Conservation (phyloP, 2,329 filamentous ascomycete genomes). For the Fusarium sarcochroum region DNA sequence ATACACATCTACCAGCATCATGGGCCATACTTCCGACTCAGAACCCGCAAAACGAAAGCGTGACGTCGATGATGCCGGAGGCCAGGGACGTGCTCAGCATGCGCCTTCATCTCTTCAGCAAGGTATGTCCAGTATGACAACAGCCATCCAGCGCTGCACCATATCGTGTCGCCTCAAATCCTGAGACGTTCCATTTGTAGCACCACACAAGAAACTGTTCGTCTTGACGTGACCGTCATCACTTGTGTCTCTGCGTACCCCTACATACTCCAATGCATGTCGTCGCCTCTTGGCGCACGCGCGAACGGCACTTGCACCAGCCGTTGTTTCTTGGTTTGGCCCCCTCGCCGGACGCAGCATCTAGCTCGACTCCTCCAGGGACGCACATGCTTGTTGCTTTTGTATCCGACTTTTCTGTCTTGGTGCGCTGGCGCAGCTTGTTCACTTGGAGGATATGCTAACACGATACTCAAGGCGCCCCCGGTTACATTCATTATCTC, state of each 20-base stretch:
- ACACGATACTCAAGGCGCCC: constrained; percentile 39
- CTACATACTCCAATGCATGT: constrained; percentile 24
- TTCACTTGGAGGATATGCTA: constrained; percentile 41
- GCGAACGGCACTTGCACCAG: constrained; percentile 20
- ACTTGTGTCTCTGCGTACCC: constrained; percentile 14
- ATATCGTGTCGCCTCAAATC: constrained; percentile 37
- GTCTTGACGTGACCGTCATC: constrained; percentile 10
- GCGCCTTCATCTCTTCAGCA: constrained; percentile 57
- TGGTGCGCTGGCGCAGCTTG: constrained; percentile 37
- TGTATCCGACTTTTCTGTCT: constrained; percentile 41
- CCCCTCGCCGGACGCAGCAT: constrained; percentile 32
- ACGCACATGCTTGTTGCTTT: constrained; percentile 42
- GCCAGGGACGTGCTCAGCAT: constrained; percentile 58
- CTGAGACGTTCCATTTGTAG: constrained; percentile 41
- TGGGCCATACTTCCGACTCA: constrained; percentile 60
- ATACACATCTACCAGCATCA: constrained; percentile 41
- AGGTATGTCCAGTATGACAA: constrained; percentile 57
- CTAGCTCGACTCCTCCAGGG: constrained; percentile 41
- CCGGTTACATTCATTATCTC: constrained; percentile 67
- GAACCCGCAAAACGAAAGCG: constrained; percentile 65
- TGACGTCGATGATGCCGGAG: constrained; percentile 61
- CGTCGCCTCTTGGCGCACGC: constrained; percentile 17
- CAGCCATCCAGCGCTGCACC: constrained; percentile 32
- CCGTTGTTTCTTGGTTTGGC: constrained; percentile 15
- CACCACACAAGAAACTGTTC: constrained; percentile 19